phyloP scores from a whole-genome alignment of 2,329 filamentous ascomycete species.

The Neoarthrinium moseri region DNA sequence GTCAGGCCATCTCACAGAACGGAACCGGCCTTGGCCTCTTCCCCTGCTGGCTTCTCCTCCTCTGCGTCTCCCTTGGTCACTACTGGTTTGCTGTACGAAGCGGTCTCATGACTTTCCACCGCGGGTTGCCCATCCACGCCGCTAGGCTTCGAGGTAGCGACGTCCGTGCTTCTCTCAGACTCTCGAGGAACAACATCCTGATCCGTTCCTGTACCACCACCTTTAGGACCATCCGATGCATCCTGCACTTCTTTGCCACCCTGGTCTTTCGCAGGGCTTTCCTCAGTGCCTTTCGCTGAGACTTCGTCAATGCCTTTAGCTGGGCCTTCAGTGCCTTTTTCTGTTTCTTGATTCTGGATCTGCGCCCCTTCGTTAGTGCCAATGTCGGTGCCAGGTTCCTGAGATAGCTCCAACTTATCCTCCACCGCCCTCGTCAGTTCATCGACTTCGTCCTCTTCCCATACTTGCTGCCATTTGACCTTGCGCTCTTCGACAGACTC shows the following conservation, averaged over 20 bases:
- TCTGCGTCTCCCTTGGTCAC: not conserved
- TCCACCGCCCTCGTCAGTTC: conserved; percentile 30
- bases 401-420: conserved; percentile 23
- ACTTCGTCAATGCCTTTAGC: not conserved
- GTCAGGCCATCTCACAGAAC: too few species aligned
- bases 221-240: not conserved
- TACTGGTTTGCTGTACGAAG: not conserved
- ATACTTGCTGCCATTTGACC: conserved; percentile 23
- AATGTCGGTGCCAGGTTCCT: conserved; percentile 4
- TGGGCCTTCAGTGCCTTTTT: not conserved
- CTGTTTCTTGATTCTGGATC: conserved; percentile 1
- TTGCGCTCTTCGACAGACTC: conserved; percentile 24
- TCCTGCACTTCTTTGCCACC: not conserved
- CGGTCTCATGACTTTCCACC: not conserved
- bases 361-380: conserved; percentile 8
- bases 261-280: conserved; percentile 1
- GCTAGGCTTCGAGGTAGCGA: not conserved
- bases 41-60: not conserved
- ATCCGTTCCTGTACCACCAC: not conserved
- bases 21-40: too few species aligned
- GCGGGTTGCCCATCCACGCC: not conserved
- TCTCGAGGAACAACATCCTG: not conserved
- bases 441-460: conserved; percentile 42
- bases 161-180: not conserved
- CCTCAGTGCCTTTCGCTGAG: not conserved